Evolutionary conservation across 345 rosid genomes (phyloP).

Genomic region (Hibiscus tridactylites): DNA sequence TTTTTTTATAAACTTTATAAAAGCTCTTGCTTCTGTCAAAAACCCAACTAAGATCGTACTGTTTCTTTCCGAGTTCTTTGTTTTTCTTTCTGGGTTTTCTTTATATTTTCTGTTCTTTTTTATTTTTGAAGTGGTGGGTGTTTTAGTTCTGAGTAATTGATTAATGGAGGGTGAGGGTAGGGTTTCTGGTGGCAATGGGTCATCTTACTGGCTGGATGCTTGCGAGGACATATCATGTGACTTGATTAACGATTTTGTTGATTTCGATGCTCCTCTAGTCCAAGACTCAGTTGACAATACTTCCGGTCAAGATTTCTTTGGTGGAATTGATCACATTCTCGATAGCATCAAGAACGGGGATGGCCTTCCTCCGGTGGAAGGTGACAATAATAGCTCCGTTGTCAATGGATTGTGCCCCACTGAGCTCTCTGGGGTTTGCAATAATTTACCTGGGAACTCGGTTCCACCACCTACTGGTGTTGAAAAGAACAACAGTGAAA

Average conservation of each 20-base stretch:
- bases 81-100: not conserved
- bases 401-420: conserved; percentile 11
- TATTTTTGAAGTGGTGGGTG: not conserved
- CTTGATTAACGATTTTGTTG: conserved; percentile 52
- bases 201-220: conserved; percentile 92
- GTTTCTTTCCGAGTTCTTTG: not conserved
- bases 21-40: conserved; percentile 8
- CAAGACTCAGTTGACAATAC: conserved; percentile 33
- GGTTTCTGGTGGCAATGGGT: conserved; percentile 26
- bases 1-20: not conserved
- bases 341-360: conserved; percentile 75
- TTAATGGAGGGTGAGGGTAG: conserved; percentile 44
- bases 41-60: conserved; percentile 3
- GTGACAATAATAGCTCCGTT: not conserved
- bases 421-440: conserved; percentile 16
- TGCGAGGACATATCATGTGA: conserved; percentile 78
- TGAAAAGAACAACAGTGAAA: conserved; percentile 8
- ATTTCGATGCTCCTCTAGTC: conserved; percentile 52
- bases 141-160: not conserved
- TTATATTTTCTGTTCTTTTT: not conserved
- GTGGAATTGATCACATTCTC: conserved; percentile 87
- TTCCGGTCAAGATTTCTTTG: conserved; percentile 61
- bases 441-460: conserved; percentile 7
- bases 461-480: conserved; percentile 19
- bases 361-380: conserved; percentile 32